Evolutionary conservation across 2,329 filamentous ascomycete genomes (phyloP).

Genomic region (Sclerotinia borealis): DNA sequence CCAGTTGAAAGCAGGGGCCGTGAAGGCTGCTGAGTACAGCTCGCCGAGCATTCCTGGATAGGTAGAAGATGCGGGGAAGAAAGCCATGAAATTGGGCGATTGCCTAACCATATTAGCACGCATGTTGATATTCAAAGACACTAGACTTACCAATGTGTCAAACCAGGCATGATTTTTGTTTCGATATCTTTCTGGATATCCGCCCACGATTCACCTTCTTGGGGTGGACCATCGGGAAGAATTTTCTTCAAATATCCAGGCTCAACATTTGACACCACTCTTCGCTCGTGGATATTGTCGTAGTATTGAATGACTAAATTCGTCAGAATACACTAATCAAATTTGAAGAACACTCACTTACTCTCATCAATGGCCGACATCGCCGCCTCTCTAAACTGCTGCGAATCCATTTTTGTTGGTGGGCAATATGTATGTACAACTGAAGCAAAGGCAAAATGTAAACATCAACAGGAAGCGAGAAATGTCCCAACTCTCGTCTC

Average conservation of each 20-base stretch:
- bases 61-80: constrained; percentile 77
- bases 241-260: constrained; percentile 82
- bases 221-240: constrained; percentile 61
- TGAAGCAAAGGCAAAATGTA: not conserved
- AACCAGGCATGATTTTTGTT: constrained; percentile 78
- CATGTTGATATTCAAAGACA: not conserved
- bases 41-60: constrained; percentile 86
- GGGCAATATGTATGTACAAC: not conserved
- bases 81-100: constrained; percentile 91
- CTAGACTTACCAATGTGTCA: constrained; percentile 69
- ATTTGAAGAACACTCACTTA: constrained; percentile 37
- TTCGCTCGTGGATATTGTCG: constrained; percentile 61
- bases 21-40: constrained; percentile 85
- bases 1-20: constrained; percentile 93
- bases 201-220: constrained; percentile 65
- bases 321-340: constrained; percentile 12
- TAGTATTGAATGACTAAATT: constrained; percentile 74
- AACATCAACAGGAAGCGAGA: not conserved
- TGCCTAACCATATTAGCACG: constrained; percentile 45
- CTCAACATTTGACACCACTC: constrained; percentile 69
- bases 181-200: constrained; percentile 80
- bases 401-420: constrained; percentile 59
- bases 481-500: not conserved
- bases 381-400: constrained; percentile 72
- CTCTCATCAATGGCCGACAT: constrained; percentile 77